A percentile compares a stretch with the other conserved stretches of the same genome.
These are phyloP conservation scores for Ogataea parapolymorpha DNA, from an alignment of 805 yeast species.

Conservation along the genomic window DNA sequence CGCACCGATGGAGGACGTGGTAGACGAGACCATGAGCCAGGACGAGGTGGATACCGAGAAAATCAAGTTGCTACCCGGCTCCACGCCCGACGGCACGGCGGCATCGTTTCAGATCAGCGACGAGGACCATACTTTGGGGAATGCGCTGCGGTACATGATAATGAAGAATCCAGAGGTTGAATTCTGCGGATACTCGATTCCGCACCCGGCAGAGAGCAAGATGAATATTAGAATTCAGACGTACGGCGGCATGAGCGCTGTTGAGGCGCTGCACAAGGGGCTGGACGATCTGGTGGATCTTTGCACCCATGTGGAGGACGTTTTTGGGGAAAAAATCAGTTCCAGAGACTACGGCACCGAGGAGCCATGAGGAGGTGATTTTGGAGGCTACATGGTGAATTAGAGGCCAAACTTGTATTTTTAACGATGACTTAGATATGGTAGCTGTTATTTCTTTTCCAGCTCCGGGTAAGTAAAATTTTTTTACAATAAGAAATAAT, in stretches of 20 bases:
- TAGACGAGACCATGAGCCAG: slow-evolving; percentile 25
- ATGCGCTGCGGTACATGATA: slow-evolving; percentile 87
- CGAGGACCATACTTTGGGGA: slow-evolving; percentile 96
- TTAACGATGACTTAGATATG: background rate
- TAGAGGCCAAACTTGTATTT: slow-evolving; percentile 3
- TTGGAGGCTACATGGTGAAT: background rate
- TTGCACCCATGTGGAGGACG: slow-evolving; percentile 80
- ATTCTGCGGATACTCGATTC: slow-evolving; percentile 97
- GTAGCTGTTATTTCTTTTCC: slow-evolving; percentile 1
- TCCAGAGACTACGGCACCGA: slow-evolving; percentile 49
- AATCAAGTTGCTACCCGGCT: slow-evolving; percentile 73
- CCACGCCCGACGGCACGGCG: slow-evolving; percentile 89
- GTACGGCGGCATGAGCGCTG: slow-evolving; percentile 78
- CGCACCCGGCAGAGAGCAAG: slow-evolving; percentile 93
- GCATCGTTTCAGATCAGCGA: slow-evolving; percentile 91
- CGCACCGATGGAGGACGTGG: slow-evolving; percentile 15
- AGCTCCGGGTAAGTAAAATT: slow-evolving; percentile 10
- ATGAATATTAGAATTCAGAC: slow-evolving; percentile 93
- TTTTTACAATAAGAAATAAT: background rate
- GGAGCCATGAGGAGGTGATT: slow-evolving; percentile 38
- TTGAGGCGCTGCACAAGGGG: slow-evolving; percentile 91
- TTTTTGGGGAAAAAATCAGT: slow-evolving; percentile 65
- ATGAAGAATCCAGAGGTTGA: slow-evolving; percentile 98
- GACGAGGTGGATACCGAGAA: slow-evolving; percentile 52
- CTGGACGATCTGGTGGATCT: slow-evolving; percentile 77